Base-by-base conservation (phyloP, 176 grass and related monocot genomes). In the Musa itinerans region DNA sequence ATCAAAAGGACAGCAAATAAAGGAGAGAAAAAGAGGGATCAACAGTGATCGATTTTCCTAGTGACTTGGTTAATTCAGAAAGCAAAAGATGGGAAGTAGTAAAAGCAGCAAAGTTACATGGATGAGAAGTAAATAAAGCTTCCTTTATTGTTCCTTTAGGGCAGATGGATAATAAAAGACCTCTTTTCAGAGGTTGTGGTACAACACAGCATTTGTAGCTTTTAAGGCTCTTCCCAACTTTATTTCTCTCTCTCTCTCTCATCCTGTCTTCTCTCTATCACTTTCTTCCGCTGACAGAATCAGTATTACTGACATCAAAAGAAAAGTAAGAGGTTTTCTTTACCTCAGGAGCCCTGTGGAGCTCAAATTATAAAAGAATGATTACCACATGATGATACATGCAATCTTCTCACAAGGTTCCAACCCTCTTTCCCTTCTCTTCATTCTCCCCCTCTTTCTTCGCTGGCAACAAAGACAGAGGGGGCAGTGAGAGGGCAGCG, bases 151-250 rank as follows among this genome's bases (percentile, higher is more conserved):
- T 29, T 7, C 24, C n/a, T 50, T 70, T 6, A 10, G 7, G 34
- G 27, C 66, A 70, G 68, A 48, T 70, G 68, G 68, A 70, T 70
- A 48, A 70, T 70, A 70, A 70, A 70, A 43, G 68, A 70, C 48
- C 50, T 21, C 68, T 70, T 70, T 49, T 70, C 68, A 70, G 68
- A 70, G 68, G 48, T 50, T 48, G 20, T 51, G 68, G 68, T 70
- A 70, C 68, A 70, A 10, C 17, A 59, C 17, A 59, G 8, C 68
- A 27, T 25, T 65, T 65, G 63, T 65, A 65, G 63, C 63, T 50
- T 50, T 70, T 48, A 20, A 50, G 16, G 14, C 66, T 29, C 27
- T 27, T 65, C 25, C 25, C 63, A 12, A 13, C 20, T 25, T 29
- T 27, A 19, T 17, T 8, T 19, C 11, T 16, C 6, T 65, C 22